phyloP scores from a whole-genome alignment of 805 yeast genomes.

The Suhomyces tanzawaensis region DNA sequence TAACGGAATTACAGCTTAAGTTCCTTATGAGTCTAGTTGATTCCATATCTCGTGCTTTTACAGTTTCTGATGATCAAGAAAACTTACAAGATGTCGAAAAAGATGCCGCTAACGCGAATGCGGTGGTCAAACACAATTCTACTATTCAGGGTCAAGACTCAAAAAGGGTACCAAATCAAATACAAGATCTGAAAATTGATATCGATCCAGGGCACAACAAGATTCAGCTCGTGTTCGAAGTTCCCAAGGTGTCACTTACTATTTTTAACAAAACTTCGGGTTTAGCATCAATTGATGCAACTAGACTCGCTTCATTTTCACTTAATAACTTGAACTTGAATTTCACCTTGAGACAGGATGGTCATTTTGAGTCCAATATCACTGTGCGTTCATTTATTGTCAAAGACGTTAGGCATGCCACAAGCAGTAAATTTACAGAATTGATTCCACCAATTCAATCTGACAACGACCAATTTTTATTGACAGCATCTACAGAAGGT shows the following conservation, averaged over 20 bases:
- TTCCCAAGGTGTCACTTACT: constrained; percentile 64
- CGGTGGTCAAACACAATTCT: constrained; percentile 30
- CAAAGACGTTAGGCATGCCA: constrained; percentile 63
- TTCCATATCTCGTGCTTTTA: constrained; percentile 55
- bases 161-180: neutral
- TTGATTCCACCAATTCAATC: constrained; percentile 70
- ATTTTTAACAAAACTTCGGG: constrained; percentile 52
- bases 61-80: constrained; percentile 36
- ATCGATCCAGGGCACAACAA: constrained; percentile 28
- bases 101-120: constrained; percentile 68
- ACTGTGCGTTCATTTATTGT: constrained; percentile 72
- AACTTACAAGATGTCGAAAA: constrained; percentile 51
- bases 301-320: constrained; percentile 38
- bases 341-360: constrained; percentile 51
- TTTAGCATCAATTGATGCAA: constrained; percentile 31
- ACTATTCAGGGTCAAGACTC: neutral
- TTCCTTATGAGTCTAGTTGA: constrained; percentile 55
- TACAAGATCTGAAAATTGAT: neutral
- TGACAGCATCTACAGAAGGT: constrained; percentile 47
- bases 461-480: constrained; percentile 69
- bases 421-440: constrained; percentile 70
- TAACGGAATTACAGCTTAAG: constrained; percentile 72
- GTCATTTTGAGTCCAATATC: constrained; percentile 57
- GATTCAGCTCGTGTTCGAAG: constrained; percentile 50
- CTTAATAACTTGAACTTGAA: constrained; percentile 56